phyloP scores from a whole-genome alignment of 306 rosid genomes.

The Astragalus glycyphyllos region DNA sequence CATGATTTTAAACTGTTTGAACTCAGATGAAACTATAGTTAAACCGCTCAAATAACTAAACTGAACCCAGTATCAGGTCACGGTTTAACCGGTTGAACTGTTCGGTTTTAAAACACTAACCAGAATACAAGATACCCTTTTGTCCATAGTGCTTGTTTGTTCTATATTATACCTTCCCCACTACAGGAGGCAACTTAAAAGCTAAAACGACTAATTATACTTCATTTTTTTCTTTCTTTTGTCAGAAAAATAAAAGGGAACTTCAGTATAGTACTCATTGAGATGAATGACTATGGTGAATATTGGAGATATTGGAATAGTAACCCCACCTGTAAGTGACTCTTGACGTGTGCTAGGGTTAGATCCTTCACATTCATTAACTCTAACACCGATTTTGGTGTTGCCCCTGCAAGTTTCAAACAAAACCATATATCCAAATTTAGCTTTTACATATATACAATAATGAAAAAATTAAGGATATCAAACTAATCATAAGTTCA shows the following conservation, averaged over 20 bases:
- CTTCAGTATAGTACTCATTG: slow-evolving; percentile 31
- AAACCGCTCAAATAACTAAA: no score
- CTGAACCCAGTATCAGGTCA: no score
- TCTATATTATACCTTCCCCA: slow-evolving; percentile 58
- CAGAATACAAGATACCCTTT: slow-evolving; percentile 57
- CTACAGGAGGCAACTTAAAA: slow-evolving; percentile 49
- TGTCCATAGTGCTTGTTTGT: slow-evolving; percentile 73
- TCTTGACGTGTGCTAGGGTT: slow-evolving; percentile 99
- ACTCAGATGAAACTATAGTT: no score
- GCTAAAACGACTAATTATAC: not conserved
- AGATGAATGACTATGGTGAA: slow-evolving; percentile 41
- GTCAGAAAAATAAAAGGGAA: slow-evolving; percentile 38
- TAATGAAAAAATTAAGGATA: not conserved
- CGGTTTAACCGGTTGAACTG: no score
- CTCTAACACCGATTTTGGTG: slow-evolving; percentile 97
- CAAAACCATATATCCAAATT: not conserved
- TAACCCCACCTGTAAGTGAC: slow-evolving; percentile 93
- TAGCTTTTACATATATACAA: not conserved
- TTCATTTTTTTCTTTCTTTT: slow-evolving; percentile 2
- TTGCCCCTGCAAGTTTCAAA: slow-evolving; percentile 66
- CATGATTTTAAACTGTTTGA: no score
- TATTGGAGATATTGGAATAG: slow-evolving; percentile 42
- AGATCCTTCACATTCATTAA: slow-evolving; percentile 98
- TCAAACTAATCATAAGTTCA: not conserved
- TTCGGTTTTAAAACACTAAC: no score